phyloP scores from a whole-genome alignment of 2,329 filamentous ascomycete genomes.

The Stromatinia cepivora region DNA sequence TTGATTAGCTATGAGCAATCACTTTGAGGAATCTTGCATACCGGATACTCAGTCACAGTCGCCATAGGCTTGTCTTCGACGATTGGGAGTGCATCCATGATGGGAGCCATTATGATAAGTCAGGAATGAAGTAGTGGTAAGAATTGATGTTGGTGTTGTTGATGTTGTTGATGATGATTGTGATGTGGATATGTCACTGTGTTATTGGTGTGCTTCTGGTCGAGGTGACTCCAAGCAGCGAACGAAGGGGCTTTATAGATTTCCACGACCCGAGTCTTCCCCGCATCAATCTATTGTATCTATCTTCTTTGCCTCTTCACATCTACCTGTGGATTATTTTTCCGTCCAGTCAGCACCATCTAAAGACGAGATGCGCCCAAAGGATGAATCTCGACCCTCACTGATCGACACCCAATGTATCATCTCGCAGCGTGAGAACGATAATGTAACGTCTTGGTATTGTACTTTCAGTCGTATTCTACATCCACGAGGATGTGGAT shows the following conservation, averaged over 20 bases:
- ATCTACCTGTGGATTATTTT: slow-evolving; percentile 1
- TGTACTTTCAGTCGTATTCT: slow-evolving; percentile 9
- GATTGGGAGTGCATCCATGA: slow-evolving; percentile 16
- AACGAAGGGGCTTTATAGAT: slow-evolving; percentile 10
- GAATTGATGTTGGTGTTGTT: not conserved
- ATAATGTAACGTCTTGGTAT: slow-evolving; percentile 19
- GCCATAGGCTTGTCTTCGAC: slow-evolving; percentile 1
- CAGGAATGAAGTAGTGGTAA: slow-evolving; percentile 6
- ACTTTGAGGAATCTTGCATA: not conserved
- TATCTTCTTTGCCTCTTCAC: not conserved
- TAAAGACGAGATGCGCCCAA: not conserved
- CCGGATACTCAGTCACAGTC: slow-evolving; percentile 3
- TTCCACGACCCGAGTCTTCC: not conserved
- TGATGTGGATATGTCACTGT: slow-evolving; percentile 13
- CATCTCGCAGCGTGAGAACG: slow-evolving; percentile 5
- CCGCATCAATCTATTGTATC: not conserved
- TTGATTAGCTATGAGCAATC: slow-evolving; percentile 1
- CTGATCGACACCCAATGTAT: slow-evolving; percentile 11
- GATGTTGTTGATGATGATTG: slow-evolving; percentile 11
- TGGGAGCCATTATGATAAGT: slow-evolving; percentile 15
- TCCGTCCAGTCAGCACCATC: slow-evolving; percentile 7
- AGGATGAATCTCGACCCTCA: slow-evolving; percentile 16
- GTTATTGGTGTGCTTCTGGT: not conserved
- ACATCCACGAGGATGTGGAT: slow-evolving; percentile 13
- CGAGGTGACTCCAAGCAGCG: slow-evolving; percentile 4